Percentiles rank a stretch among this genome's conserved stretches.
Evolutionary conservation across 257 asterid genomes (phyloP).

Genomic region (Petunia axillaris): DNA sequence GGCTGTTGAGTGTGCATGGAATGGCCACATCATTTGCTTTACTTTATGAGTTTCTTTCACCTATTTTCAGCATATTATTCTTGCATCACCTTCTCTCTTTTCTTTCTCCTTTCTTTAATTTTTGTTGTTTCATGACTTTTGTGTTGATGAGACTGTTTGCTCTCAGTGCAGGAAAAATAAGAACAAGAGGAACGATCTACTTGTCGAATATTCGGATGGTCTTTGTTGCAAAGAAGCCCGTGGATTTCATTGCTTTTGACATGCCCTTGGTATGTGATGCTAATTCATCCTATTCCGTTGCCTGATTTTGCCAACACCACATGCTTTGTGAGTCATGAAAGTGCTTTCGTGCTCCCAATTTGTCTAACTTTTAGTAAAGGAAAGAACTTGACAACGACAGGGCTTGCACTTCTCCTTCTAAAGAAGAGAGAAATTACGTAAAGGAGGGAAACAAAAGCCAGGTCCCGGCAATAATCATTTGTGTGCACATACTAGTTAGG

Average conservation of each 20-base stretch:
- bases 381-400: no score
- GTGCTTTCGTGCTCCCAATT: no score
- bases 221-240: constrained; percentile 78
- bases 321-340: no score
- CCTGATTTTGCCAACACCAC: not conserved
- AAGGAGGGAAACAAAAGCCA: no score
- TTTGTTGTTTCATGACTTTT: not conserved
- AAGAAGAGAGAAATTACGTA: no score
- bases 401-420: no score
- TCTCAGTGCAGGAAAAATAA: constrained; percentile 72
- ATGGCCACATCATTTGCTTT: constrained; percentile 8
- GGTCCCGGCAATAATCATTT: no score
- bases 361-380: no score
- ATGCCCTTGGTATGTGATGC: constrained; percentile 79
- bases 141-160: constrained; percentile 13
- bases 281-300: not conserved
- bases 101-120: not conserved
- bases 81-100: not conserved
- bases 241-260: constrained; percentile 76
- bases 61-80: constrained; percentile 1
- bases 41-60: not conserved
- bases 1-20: not conserved
- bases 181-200: constrained; percentile 81
- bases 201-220: constrained; percentile 96
- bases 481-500: no score